phyloP scores from a whole-genome alignment of 306 rosid species.

The Ochetophila trinervis region DNA sequence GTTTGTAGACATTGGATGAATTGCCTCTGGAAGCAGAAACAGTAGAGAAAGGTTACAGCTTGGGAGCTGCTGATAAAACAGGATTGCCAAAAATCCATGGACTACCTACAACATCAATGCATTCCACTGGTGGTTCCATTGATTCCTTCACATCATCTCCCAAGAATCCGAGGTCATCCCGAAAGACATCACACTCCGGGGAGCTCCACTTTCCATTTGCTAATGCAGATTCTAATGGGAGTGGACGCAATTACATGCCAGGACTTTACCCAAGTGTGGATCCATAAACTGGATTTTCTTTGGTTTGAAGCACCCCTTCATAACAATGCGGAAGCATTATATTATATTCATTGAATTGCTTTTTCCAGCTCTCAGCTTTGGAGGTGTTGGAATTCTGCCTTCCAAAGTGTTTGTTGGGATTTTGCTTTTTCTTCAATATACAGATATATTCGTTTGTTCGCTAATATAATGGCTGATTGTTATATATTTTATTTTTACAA shows the following conservation, averaged over 20 bases:
- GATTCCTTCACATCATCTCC: constrained; percentile 72
- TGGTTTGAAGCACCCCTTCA: constrained; percentile 23
- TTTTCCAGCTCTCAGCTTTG: constrained; percentile 37
- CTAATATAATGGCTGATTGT: constrained; percentile 7
- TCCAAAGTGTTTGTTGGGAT: constrained; percentile 36
- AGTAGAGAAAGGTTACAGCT: constrained; percentile 79
- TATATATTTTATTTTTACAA: constrained; percentile 21
- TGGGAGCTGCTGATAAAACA: constrained; percentile 57
- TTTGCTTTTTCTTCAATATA: constrained; percentile 31
- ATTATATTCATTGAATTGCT: constrained; percentile 61
- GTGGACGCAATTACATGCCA: not conserved
- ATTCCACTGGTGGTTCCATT: constrained; percentile 56
- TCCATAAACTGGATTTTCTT: constrained; percentile 23
- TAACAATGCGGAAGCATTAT: constrained; percentile 29
- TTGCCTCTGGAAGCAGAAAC: constrained; percentile 94
- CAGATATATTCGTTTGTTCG: constrained; percentile 19
- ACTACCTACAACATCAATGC: constrained; percentile 68
- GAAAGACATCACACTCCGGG: constrained; percentile 85
- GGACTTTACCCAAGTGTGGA: constrained; percentile 25
- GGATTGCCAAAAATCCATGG: constrained; percentile 93
- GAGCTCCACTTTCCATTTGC: constrained; percentile 65
- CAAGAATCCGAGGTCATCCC: constrained; percentile 59
- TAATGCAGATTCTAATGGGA: constrained; percentile 75
- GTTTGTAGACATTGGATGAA: constrained; percentile 78
- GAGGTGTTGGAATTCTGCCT: constrained; percentile 39